Evolutionary conservation across 2,329 filamentous ascomycete species (phyloP).

Genomic region (Beauveria bassiana): DNA sequence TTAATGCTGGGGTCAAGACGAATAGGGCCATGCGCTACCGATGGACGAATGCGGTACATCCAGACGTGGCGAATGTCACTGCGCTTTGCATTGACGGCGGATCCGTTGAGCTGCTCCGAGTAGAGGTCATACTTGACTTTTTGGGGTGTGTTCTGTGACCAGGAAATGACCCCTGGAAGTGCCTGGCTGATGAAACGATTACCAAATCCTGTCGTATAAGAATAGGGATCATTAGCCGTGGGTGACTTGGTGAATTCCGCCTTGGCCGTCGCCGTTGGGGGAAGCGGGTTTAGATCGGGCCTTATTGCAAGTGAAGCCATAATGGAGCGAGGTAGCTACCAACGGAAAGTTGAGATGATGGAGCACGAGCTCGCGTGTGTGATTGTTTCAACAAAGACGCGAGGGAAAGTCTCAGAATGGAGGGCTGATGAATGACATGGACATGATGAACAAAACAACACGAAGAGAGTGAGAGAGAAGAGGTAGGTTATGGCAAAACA

Average conservation of each 20-base stretch:
- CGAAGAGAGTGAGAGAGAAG: not conserved
- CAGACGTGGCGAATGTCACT: conserved; percentile 25
- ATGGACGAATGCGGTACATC: conserved; percentile 26
- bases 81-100: conserved; percentile 25
- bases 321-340: not conserved
- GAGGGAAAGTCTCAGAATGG: not conserved
- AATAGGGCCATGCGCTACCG: conserved; percentile 23
- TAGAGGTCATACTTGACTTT: conserved; percentile 34
- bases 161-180: conserved; percentile 36
- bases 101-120: conserved; percentile 41
- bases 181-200: conserved; percentile 42
- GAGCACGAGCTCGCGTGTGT: not conserved
- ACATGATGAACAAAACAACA: not conserved
- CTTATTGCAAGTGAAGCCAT: not conserved
- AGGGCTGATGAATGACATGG: not conserved
- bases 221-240: conserved; percentile 31
- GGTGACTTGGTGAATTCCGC: conserved; percentile 17
- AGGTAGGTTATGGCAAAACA: not conserved
- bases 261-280: conserved; percentile 15
- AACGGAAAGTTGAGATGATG: not conserved
- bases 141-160: conserved; percentile 37
- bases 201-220: conserved; percentile 50
- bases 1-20: conserved; percentile 19
- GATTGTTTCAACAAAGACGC: not conserved
- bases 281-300: not conserved